Evolutionary conservation across 2,329 filamentous ascomycete species (phyloP), one percentile per base, ranked within the genome.

Genomic region (Escovopsis sp.): DNA sequence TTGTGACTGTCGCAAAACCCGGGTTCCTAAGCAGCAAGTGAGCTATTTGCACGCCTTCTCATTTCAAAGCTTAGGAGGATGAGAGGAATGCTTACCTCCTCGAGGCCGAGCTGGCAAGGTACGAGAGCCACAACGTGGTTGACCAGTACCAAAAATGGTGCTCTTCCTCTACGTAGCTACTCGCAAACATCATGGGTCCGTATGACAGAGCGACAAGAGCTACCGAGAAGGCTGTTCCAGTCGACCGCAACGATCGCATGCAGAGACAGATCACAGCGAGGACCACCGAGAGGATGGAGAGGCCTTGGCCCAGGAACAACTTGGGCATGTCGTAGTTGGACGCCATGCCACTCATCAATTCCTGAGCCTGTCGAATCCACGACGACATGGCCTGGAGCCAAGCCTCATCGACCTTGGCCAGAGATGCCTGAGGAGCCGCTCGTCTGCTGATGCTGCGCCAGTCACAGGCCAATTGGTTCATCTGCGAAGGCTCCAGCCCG

Each of bases 141-240:
- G 77, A 64, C 87, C 89, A 96, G 62, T 98, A 96, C 91, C 91
- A 98, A 58, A 94, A 95, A 51, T 96, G 86, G 40, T 98, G 91
- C 59, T 98, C 91, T 63, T 98, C 91, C 61, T 98, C 91, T 2
- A 98, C 86, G 59, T 91, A 98, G 55, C 88, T 96, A 58, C 85
- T 94, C 9, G 88, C 89, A 62, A 96, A 96, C 88, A 96, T 96
- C 77, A 95, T 93, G 33, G 76, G 59, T 2, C 80, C 78, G 55
- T 96, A 94, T 0, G 73, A 60, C 0, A 79, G 39, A 1, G 73
- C 73, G 28, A 78, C 65, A 2, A 71, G 48, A 4, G 65, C 49
- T 40, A 83, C 65, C 4, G 69, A 67, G 8, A 58, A 44, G 10
- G 68, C 51, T 12, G 45, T 43, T 1, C 48, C 49, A 15, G 43